phyloP scores from a whole-genome alignment of 768 basidiomycete species.

The Naganishia onofrii region DNA sequence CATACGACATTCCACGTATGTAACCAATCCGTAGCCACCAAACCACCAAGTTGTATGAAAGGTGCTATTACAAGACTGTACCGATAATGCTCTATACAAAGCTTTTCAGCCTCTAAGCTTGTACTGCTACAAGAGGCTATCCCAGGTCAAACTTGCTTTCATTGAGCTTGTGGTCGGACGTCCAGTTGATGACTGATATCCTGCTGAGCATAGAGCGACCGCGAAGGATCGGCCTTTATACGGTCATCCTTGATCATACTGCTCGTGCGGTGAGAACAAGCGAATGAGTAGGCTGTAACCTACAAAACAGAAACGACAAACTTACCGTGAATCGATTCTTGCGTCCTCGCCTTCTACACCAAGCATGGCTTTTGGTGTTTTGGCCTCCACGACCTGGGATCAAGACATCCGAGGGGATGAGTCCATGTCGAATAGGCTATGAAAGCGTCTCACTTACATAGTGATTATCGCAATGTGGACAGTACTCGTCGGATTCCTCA shows the following conservation, averaged over 20 bases:
- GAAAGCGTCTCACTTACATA: conserved; percentile 64
- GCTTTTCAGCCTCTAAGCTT: background rate
- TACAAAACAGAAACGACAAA: conserved; percentile 3
- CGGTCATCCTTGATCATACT: conserved; percentile 92
- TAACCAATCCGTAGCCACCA: background rate
- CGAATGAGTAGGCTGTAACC: background rate
- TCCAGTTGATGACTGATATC: conserved; percentile 46
- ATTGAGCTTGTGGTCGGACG: conserved; percentile 4
- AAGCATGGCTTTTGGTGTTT: conserved; percentile 78
- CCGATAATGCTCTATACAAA: no score
- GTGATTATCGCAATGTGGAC: conserved; percentile 97
- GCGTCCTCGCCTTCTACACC: conserved; percentile 90
- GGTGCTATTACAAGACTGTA: background rate
- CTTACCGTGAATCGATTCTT: conserved; percentile 78
- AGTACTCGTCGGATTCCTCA: conserved; percentile 97
- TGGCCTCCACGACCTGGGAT: conserved; percentile 80
- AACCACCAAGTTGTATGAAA: conserved; percentile 2
- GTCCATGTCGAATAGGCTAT: background rate
- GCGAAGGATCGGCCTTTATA: conserved; percentile 57
- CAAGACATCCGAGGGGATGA: background rate
- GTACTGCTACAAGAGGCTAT: background rate
- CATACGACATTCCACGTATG: no score
- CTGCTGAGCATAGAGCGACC: conserved; percentile 41
- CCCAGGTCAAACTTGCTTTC: background rate
- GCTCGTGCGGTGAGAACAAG: conserved; percentile 3